Base-by-base conservation (phyloP, 371 early-diverging fungal genomes). In the Actinomortierella wolfii region DNA sequence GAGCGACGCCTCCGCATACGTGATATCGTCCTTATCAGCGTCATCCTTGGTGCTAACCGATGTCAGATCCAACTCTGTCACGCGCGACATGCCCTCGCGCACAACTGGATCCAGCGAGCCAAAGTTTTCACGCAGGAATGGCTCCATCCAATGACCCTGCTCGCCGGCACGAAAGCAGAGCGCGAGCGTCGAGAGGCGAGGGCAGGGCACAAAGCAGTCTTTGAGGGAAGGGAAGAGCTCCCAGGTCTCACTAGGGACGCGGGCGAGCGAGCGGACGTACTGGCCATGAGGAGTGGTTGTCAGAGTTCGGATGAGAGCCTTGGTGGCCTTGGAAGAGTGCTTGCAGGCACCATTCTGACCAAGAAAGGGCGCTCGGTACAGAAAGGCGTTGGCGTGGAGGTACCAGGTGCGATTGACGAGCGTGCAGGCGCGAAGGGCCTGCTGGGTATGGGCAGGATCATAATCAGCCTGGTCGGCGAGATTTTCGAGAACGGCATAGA, bases 331-430 rank as follows among this genome's bases (percentile, higher is more conserved):
- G 17, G 67, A 56, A 11, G 4, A 11, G 34, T 34, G 34, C 34
- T 11, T 34, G 11, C 34, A n/a, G 18, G 66, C 74, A 18, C 74
- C 63, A 41, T 63, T 63, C 42, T 65, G 51, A 26, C 60, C 56
- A 41, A 73, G 66, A 29, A 41, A 73, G 9, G 74, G 74, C 1
- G 60, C 57, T 23, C 67, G 67, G 62, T 73, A 73, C 44, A 73
- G 67, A 24, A 73, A 63, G 54, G 61, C 28, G 60, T 54, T 73
- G 18, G 74, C 74, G 47, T 73, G 67, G 56, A 63, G 66, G 63
- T 62, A 73, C 74, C 74, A 73, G 34, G 74, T 73, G 21, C 67
- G 64, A 47, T 48, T 63, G 47, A 73, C 74, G 23, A 73, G 63
- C 24, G 74, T 54, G 56, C 74, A 73, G 43, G 74, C 74, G 14